These are phyloP conservation scores for Cladosporium sphaerospermum DNA, from an alignment of 2,329 filamentous ascomycete species.

Conservation along the genomic window DNA sequence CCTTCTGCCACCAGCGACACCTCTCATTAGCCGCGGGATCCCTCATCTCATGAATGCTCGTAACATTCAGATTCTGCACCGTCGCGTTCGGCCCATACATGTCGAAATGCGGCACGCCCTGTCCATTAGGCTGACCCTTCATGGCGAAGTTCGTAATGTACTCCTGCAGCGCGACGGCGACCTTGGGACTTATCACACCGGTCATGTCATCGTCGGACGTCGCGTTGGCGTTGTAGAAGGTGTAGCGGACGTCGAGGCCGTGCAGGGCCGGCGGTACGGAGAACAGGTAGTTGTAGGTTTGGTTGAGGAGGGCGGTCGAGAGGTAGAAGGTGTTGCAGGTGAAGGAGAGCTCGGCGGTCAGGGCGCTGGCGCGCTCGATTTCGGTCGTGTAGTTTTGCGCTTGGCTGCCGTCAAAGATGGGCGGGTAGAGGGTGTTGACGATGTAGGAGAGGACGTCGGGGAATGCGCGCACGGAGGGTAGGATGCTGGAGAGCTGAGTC, in stretches of 20 bases:
- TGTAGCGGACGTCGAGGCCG: slow-evolving; percentile 47
- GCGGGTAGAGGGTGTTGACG: slow-evolving; percentile 43
- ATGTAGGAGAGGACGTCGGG: slow-evolving; percentile 36
- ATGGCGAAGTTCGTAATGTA: slow-evolving; percentile 41
- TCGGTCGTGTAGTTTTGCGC: slow-evolving; percentile 39
- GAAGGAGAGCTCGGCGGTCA: slow-evolving; percentile 36
- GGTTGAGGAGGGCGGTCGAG: slow-evolving; percentile 39
- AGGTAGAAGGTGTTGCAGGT: slow-evolving; percentile 50
- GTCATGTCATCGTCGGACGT: background rate
- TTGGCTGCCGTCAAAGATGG: slow-evolving; percentile 41
- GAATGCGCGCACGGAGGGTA: slow-evolving; percentile 28
- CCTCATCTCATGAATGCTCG: slow-evolving; percentile 34
- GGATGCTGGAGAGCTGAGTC: slow-evolving; percentile 20
- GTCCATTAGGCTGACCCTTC: slow-evolving; percentile 33
- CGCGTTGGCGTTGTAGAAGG: slow-evolving; percentile 42
- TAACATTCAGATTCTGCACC: slow-evolving; percentile 40
- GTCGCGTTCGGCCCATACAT: slow-evolving; percentile 41
- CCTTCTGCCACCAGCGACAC: slow-evolving; percentile 51
- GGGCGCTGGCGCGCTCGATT: slow-evolving; percentile 37
- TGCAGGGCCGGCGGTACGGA: slow-evolving; percentile 49
- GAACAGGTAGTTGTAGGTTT: slow-evolving; percentile 49
- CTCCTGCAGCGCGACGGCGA: slow-evolving; percentile 39
- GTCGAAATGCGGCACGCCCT: slow-evolving; percentile 39
- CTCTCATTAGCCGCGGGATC: slow-evolving; percentile 44
- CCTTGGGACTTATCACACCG: slow-evolving; percentile 15